These are phyloP conservation scores for Hypoxylon sp. DNA, from an alignment of 2,329 filamentous ascomycete species.

Conservation along the genomic window DNA sequence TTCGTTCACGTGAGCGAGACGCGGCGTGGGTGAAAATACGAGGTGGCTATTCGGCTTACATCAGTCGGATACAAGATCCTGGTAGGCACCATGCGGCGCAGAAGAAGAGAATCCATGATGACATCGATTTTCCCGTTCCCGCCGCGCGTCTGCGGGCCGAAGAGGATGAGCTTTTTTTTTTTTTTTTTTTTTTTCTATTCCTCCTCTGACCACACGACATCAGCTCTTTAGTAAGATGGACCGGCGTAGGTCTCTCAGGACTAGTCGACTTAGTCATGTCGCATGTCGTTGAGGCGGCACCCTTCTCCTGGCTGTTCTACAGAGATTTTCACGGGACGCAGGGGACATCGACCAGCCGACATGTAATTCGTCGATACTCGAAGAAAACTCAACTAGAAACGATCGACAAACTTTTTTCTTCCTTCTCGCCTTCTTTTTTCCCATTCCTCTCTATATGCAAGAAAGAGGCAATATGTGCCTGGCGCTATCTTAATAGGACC, in stretches of 20 bases:
- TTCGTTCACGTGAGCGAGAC: slow-evolving; percentile 3
- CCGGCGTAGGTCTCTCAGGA: background rate
- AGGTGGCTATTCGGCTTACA: background rate
- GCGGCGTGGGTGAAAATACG: slow-evolving; percentile 1
- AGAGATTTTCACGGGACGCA: background rate
- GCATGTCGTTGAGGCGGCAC: too few relatives aligned
- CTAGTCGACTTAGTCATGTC: background rate
- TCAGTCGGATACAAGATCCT: background rate
- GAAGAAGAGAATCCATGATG: background rate
- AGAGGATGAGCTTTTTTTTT: background rate
- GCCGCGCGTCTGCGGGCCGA: background rate
- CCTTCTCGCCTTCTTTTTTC: background rate
- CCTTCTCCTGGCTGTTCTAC: background rate
- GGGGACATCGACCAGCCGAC: background rate
- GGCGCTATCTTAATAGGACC: background rate
- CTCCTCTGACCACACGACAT: background rate
- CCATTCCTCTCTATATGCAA: background rate
- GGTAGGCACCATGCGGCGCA: background rate
- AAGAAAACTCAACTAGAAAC: background rate
- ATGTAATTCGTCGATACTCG: background rate
- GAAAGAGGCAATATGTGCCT: background rate
- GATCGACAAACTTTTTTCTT: background rate
- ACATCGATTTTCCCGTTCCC: background rate
- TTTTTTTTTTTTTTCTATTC: background rate
- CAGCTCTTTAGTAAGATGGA: background rate